These are phyloP conservation scores for Lentinus polychrous DNA, from an alignment of 1,284 basidiomycete species.

Conservation along the genomic window DNA sequence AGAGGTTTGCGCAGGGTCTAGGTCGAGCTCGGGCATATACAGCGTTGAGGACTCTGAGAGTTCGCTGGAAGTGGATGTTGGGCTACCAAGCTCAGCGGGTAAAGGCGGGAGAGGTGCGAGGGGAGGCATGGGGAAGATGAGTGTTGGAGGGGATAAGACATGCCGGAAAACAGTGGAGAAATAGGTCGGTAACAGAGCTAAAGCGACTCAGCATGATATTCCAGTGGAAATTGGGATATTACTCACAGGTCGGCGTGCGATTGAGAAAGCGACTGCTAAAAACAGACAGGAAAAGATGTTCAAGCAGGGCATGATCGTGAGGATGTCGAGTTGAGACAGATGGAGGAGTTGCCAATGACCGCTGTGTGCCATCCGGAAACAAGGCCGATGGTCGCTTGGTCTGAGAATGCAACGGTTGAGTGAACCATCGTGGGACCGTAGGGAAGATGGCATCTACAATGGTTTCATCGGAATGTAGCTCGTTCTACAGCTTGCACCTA, in stretches of 20 bases:
- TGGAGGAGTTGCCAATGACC: conserved; percentile 8
- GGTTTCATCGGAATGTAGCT: neutral
- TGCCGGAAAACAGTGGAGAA: conserved; percentile 68
- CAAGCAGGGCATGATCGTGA: conserved; percentile 30
- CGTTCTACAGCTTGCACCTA: neutral
- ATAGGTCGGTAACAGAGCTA: conserved; percentile 62
- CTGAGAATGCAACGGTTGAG: conserved; percentile 25
- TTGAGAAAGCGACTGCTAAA: conserved; percentile 32
- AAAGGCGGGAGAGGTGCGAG: conserved; percentile 57
- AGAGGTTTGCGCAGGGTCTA: neutral
- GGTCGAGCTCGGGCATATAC: neutral
- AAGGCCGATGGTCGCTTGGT: conserved; percentile 16
- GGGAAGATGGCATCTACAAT: conserved; percentile 29
- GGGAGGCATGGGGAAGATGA: conserved; percentile 65
- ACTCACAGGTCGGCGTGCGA: conserved; percentile 26
- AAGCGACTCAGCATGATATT: neutral
- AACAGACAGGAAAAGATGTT: conserved; percentile 27
- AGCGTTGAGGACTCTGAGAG: conserved; percentile 1
- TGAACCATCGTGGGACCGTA: conserved; percentile 30
- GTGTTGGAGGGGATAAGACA: conserved; percentile 51
- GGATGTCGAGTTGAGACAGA: conserved; percentile 11
- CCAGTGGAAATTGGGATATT: neutral
- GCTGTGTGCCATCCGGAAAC: conserved; percentile 16
- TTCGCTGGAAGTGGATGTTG: neutral
- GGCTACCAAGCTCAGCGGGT: conserved; percentile 21